A percentile compares a stretch with the other conserved stretches of the same genome.
These are phyloP conservation scores for Diplodia sapinea DNA, from an alignment of 2,329 filamentous ascomycete genomes.

Conservation along the genomic window DNA sequence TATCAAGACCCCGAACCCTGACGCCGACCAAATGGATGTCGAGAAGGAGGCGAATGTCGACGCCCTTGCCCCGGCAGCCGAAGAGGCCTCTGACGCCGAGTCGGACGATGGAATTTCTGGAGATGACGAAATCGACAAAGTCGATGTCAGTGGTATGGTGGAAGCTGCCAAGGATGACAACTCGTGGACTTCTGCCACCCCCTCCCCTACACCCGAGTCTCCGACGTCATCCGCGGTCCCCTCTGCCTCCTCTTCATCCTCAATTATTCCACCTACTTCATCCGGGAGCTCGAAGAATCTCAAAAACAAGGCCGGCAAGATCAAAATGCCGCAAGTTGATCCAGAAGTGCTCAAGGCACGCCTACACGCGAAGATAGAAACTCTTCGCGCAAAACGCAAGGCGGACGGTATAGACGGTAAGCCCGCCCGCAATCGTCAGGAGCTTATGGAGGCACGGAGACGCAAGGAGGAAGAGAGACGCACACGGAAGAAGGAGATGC, in stretches of 20 bases:
- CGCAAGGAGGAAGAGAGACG: slow-evolving; percentile 87
- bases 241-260: slow-evolving; percentile 56
- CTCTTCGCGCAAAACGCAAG: slow-evolving; percentile 82
- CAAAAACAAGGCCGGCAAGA: slow-evolving; percentile 40
- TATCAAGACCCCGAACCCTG: slow-evolving; percentile 26
- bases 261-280: slow-evolving; percentile 47
- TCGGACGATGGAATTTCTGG: slow-evolving; percentile 35
- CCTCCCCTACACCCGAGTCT: slow-evolving; percentile 46
- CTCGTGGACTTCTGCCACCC: slow-evolving; percentile 43
- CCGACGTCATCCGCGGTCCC: slow-evolving; percentile 49
- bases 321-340: slow-evolving; percentile 63
- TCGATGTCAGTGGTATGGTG: slow-evolving; percentile 47
- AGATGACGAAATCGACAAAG: slow-evolving; percentile 43
- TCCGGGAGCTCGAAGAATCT: slow-evolving; percentile 38
- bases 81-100: slow-evolving; percentile 39
- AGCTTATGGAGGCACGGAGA: slow-evolving; percentile 87
- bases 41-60: slow-evolving; percentile 36
- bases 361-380: slow-evolving; percentile 81
- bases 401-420: slow-evolving; percentile 83
- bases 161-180: slow-evolving; percentile 39
- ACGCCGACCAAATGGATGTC: slow-evolving; percentile 40
- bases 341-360: slow-evolving; percentile 77
- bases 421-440: slow-evolving; percentile 83
- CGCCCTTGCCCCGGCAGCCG: slow-evolving; percentile 35
- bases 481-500: slow-evolving; percentile 84